A percentile compares a stretch with the other conserved stretches of the same genome.
Evolutionary conservation across 2,329 filamentous ascomycete genomes (phyloP).

Genomic region (Colletotrichum somersetense): DNA sequence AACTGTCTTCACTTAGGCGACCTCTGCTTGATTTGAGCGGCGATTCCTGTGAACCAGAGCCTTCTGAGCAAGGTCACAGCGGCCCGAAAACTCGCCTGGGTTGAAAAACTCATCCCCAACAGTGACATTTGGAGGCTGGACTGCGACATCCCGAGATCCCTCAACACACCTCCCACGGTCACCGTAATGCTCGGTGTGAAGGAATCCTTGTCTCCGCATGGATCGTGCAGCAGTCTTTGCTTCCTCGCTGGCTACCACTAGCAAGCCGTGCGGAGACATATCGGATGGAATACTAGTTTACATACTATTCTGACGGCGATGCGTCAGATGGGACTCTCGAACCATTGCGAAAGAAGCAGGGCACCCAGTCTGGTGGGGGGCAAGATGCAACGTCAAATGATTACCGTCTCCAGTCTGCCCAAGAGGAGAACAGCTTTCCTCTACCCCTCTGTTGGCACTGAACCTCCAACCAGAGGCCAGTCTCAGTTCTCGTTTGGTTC

Average conservation of each 20-base stretch:
- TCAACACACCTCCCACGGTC: constrained; percentile 14
- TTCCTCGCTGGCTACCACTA: constrained; percentile 26
- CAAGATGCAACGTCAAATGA: constrained; percentile 18
- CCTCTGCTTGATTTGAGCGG: neutral
- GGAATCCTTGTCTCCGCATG: constrained; percentile 25
- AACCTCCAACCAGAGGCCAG: constrained; percentile 16
- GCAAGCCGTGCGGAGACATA: constrained; percentile 24
- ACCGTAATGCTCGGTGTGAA: constrained; percentile 34
- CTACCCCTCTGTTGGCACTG: neutral
- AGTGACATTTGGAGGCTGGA: neutral
- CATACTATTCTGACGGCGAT: constrained; percentile 28
- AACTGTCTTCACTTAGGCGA: neutral
- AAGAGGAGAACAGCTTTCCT: neutral
- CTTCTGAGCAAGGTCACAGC: neutral
- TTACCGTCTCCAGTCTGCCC: constrained; percentile 4
- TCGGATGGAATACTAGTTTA: constrained; percentile 14
- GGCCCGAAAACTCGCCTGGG: neutral
- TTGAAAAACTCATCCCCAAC: neutral
- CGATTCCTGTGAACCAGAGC: neutral
- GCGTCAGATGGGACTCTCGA: constrained; percentile 25
- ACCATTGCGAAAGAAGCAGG: constrained; percentile 2
- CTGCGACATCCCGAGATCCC: neutral
- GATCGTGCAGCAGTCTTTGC: constrained; percentile 18
- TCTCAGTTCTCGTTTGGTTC: constrained; percentile 12
- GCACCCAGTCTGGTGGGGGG: neutral